Evolutionary conservation across 2,329 filamentous ascomycete species (phyloP).

Genomic region (Aspergillus sp.): DNA sequence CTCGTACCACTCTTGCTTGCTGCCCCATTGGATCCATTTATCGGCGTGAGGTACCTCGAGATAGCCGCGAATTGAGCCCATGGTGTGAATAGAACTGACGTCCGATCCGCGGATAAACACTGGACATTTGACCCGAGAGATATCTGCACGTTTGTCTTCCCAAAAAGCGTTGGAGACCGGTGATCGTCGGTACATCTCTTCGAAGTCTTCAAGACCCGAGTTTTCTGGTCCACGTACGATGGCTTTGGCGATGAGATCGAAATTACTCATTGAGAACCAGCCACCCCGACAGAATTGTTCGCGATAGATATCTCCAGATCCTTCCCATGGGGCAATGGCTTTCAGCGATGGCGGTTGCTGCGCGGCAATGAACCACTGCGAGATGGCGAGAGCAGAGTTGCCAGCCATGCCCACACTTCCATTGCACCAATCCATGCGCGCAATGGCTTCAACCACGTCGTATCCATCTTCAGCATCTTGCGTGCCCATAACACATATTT

Average conservation of each 20-base stretch:
- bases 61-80: constrained; percentile 35
- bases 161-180: constrained; percentile 31
- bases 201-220: constrained; percentile 36
- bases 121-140: constrained; percentile 31
- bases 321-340: constrained; percentile 47
- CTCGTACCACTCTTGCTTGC: constrained; percentile 45
- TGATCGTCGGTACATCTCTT: constrained; percentile 37
- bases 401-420: constrained; percentile 41
- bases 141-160: constrained; percentile 34
- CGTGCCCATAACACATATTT: constrained; percentile 33
- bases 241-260: constrained; percentile 37
- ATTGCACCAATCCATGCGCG: constrained; percentile 41
- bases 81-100: constrained; percentile 29
- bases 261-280: constrained; percentile 33
- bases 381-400: constrained; percentile 40
- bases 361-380: constrained; percentile 41
- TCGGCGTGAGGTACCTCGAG: constrained; percentile 31
- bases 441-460: constrained; percentile 41
- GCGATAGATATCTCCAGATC: constrained; percentile 42
- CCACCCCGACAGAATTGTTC: constrained; percentile 45
- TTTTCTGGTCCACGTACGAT: constrained; percentile 28
- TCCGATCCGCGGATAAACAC: constrained; percentile 32
- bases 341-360: constrained; percentile 38
- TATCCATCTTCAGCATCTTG: constrained; percentile 45
- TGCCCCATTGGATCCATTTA: constrained; percentile 43